These are phyloP conservation scores for Anthracocystis setariae DNA, from an alignment of 1,284 basidiomycete genomes.

Conservation along the genomic window DNA sequence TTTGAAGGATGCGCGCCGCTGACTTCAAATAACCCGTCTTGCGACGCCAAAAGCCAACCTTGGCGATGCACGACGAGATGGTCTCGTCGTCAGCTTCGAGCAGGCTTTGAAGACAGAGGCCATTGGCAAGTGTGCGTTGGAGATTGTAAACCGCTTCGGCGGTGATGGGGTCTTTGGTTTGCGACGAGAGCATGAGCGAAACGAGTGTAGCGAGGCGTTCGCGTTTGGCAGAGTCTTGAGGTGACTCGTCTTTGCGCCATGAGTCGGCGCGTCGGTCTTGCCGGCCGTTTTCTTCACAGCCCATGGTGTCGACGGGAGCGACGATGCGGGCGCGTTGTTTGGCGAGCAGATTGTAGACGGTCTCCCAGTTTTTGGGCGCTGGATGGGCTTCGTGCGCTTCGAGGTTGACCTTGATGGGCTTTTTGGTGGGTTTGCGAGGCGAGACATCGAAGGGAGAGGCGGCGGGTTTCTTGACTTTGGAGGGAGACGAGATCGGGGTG, in stretches of 20 bases:
- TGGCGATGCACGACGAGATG: slow-evolving; percentile 80
- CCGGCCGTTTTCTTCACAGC: slow-evolving; percentile 63
- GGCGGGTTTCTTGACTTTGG: slow-evolving; percentile 22
- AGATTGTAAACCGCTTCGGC: slow-evolving; percentile 83
- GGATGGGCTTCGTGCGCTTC: slow-evolving; percentile 54
- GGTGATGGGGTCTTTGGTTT: slow-evolving; percentile 79
- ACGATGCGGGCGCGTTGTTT: slow-evolving; percentile 57
- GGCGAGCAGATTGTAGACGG: slow-evolving; percentile 43
- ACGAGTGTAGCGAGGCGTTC: slow-evolving; percentile 85
- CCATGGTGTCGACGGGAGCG: slow-evolving; percentile 67
- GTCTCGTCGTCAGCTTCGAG: slow-evolving; percentile 74
- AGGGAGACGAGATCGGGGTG: neutral
- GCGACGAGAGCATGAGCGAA: slow-evolving; percentile 90
- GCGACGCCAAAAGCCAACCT: slow-evolving; percentile 91
- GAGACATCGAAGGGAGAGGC: slow-evolving; percentile 43
- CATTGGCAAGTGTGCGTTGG: slow-evolving; percentile 78
- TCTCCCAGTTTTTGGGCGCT: slow-evolving; percentile 56
- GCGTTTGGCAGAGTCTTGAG: slow-evolving; percentile 71
- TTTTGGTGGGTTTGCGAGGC: slow-evolving; percentile 46
- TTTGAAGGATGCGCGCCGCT: slow-evolving; percentile 44
- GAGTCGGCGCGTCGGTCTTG: slow-evolving; percentile 53
- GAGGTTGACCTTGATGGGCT: slow-evolving; percentile 63
- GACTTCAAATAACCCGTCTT: slow-evolving; percentile 74
- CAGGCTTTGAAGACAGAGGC: slow-evolving; percentile 79
- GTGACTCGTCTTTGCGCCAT: slow-evolving; percentile 42